A percentile compares a stretch with the other conserved stretches of the same genome.
These are phyloP conservation scores for Boletus edulis DNA, from an alignment of 768 basidiomycete genomes.

Conservation along the genomic window DNA sequence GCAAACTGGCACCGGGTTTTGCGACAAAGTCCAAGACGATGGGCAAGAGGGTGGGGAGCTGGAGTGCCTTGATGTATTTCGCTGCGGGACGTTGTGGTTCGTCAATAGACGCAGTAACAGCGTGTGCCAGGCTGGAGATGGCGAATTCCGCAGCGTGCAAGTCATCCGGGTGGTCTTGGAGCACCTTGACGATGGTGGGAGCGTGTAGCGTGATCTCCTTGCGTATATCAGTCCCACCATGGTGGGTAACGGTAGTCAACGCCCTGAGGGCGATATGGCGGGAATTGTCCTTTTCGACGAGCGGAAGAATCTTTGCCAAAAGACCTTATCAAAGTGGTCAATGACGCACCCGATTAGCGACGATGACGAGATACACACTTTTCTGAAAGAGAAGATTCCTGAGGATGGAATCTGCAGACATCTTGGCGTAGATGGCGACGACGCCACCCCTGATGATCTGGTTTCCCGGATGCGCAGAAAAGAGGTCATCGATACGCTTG, in stretches of 20 bases:
- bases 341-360: background rate
- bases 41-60: constrained; percentile 44
- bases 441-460: constrained; percentile 54
- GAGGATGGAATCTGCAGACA: constrained; percentile 59
- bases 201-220: constrained; percentile 47
- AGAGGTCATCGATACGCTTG: constrained; percentile 47
- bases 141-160: constrained; percentile 46
- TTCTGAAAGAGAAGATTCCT: constrained; percentile 57
- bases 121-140: constrained; percentile 53
- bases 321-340: constrained; percentile 40
- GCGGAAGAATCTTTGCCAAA: constrained; percentile 53
- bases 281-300: constrained; percentile 46
- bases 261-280: constrained; percentile 55
- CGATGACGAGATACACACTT: constrained; percentile 35
- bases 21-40: constrained; percentile 41
- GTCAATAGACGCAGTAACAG: constrained; percentile 42
- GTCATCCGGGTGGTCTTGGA: constrained; percentile 53
- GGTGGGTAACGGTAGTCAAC: constrained; percentile 58
- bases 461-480: constrained; percentile 40
- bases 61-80: constrained; percentile 38
- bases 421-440: constrained; percentile 60
- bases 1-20: constrained; percentile 40
- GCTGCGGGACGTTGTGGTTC: constrained; percentile 38
- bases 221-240: constrained; percentile 51
- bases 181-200: constrained; percentile 40